Evolutionary conservation across 2,329 filamentous ascomycete species (phyloP).

Genomic region (Phoma sp.): DNA sequence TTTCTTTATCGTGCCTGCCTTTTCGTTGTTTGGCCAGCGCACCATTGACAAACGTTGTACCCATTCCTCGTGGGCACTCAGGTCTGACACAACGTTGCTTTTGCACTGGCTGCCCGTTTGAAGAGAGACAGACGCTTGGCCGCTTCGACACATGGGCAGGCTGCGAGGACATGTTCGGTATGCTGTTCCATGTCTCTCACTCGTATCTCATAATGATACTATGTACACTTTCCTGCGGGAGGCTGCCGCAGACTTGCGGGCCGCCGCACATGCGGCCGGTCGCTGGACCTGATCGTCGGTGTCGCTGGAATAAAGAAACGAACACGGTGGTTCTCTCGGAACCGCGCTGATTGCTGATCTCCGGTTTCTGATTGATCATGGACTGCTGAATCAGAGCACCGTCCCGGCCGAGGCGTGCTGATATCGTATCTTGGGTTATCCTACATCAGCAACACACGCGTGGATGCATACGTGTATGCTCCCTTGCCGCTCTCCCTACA

Average conservation of each 20-base stretch:
- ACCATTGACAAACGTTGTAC: constrained; percentile 5
- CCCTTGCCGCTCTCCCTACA: not conserved
- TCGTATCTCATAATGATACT: not conserved
- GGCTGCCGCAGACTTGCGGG: constrained; percentile 12
- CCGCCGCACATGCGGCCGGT: constrained; percentile 16
- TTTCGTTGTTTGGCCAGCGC: constrained; percentile 5
- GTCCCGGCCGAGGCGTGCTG: not conserved
- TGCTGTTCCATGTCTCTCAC: not conserved
- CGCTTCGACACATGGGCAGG: constrained; percentile 20
- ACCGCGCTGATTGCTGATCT: not conserved
- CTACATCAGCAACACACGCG: not conserved
- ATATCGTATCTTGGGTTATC: not conserved
- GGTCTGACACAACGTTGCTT: constrained; percentile 4
- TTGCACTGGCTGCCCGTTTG: constrained; percentile 10
- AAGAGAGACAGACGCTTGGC: constrained; percentile 7
- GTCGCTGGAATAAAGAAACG: not conserved
- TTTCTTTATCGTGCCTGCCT: constrained; percentile 11
- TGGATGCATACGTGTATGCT: constrained; percentile 1
- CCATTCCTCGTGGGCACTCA: not conserved
- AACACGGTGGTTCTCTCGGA: constrained; percentile 6
- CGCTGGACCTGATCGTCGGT: constrained; percentile 9
- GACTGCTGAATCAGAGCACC: not conserved
- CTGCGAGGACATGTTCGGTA: constrained; percentile 9
- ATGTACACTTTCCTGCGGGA: not conserved
- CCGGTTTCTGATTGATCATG: not conserved